Conservation (phyloP, 2,329 filamentous ascomycete species). For the Rhinocladiella similis region DNA sequence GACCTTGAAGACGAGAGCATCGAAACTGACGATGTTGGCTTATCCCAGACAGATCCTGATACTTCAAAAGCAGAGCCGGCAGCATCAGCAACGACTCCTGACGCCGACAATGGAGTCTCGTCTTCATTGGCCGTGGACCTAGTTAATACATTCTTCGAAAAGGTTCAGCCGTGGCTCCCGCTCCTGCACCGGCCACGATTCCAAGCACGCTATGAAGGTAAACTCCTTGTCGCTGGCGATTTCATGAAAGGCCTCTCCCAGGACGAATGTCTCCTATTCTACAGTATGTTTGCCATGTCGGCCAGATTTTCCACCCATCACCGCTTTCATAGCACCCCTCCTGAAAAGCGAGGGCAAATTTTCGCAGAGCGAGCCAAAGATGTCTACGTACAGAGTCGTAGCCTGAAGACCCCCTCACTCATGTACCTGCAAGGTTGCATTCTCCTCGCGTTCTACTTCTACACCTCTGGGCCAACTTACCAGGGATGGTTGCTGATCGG, state of each 20-base stretch:
- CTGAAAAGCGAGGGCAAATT: conserved; percentile 14
- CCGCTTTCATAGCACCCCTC: conserved; percentile 5
- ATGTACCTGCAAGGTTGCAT: conserved; percentile 23
- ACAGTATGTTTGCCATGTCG: conserved; percentile 23
- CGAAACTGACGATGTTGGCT: conserved; percentile 2
- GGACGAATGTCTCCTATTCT: conserved; percentile 19
- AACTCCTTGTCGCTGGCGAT: conserved; percentile 13
- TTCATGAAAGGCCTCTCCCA: conserved; percentile 15
- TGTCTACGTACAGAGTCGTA: conserved; percentile 13
- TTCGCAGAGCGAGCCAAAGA: conserved; percentile 17
- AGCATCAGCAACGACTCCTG: neutral
- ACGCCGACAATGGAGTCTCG: conserved; percentile 1
- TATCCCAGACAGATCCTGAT: neutral
- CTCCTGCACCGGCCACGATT: conserved; percentile 90
- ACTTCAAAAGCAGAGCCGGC: neutral
- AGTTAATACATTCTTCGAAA: conserved; percentile 86
- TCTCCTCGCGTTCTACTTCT: conserved; percentile 21
- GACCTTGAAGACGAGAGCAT: conserved; percentile 7
- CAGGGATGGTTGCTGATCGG: conserved; percentile 85
- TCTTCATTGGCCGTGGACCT: conserved; percentile 68
- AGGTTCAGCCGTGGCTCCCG: conserved; percentile 78
- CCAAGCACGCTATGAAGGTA: conserved; percentile 14
- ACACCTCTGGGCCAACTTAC: conserved; percentile 21
- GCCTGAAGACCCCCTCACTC: conserved; percentile 9
- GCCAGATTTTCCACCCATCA: conserved; percentile 22